Conservation (phyloP, 2,329 filamentous ascomycete genomes). For the Colletotrichum musicola region DNA sequence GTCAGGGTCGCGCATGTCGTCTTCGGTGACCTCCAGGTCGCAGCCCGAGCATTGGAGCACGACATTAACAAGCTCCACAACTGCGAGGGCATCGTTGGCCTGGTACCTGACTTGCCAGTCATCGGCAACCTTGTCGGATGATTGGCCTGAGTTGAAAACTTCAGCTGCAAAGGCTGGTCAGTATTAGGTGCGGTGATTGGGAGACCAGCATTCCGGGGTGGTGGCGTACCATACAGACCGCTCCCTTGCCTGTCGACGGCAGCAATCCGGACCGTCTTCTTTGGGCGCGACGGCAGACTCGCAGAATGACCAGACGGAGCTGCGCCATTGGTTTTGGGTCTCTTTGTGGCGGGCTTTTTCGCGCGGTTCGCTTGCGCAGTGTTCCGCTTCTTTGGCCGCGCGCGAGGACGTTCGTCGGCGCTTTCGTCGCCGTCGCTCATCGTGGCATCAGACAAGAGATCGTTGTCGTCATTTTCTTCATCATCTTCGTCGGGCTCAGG, state of each 20-base stretch:
- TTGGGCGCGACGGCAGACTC: slow-evolving; percentile 65
- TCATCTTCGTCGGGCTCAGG: slow-evolving; percentile 60
- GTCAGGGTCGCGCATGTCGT: slow-evolving; percentile 92
- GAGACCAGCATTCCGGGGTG: slow-evolving; percentile 32
- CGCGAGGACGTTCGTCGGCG: slow-evolving; percentile 46
- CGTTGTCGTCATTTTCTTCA: slow-evolving; percentile 60
- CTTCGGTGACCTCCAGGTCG: slow-evolving; percentile 79
- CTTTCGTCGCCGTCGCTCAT: slow-evolving; percentile 63
- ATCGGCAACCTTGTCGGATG: slow-evolving; percentile 68
- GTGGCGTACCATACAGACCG: slow-evolving; percentile 66
- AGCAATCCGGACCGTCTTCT: slow-evolving; percentile 67
- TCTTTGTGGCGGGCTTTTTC: slow-evolving; percentile 72
- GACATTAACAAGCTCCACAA: slow-evolving; percentile 75
- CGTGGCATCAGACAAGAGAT: slow-evolving; percentile 61
- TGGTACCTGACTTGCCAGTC: slow-evolving; percentile 72
- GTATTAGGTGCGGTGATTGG: slow-evolving; percentile 45
- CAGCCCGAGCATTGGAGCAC: slow-evolving; percentile 82
- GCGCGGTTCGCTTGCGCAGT: slow-evolving; percentile 56
- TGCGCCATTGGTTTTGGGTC: slow-evolving; percentile 72
- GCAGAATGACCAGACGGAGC: slow-evolving; percentile 51
- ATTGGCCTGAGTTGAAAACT: slow-evolving; percentile 71
- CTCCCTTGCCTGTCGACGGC: slow-evolving; percentile 62
- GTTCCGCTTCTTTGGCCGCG: slow-evolving; percentile 34
- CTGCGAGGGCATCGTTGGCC: slow-evolving; percentile 64
- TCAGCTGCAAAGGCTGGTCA: slow-evolving; percentile 60